Conservation (phyloP, 2,329 filamentous ascomycete genomes). For the Paecilomyces sp. region DNA sequence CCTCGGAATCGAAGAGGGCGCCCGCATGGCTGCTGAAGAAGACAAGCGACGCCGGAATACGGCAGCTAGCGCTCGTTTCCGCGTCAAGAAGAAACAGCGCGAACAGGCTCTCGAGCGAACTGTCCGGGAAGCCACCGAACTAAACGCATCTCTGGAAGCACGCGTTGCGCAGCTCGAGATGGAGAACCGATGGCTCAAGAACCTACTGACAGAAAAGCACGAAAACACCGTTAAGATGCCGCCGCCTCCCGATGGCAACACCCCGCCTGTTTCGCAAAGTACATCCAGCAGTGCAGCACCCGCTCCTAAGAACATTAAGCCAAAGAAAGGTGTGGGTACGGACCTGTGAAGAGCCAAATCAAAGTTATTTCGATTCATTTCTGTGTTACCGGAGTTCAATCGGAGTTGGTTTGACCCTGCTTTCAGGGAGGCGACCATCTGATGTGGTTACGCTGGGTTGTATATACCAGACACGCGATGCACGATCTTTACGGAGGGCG, state of each 20-base stretch:
- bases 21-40: conserved; percentile 73
- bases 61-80: conserved; percentile 82
- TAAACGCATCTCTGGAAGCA: conserved; percentile 66
- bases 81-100: conserved; percentile 92
- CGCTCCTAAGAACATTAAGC: conserved; percentile 1
- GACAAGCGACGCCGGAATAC: conserved; percentile 88
- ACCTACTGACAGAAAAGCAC: conserved; percentile 75
- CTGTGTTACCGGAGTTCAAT: background rate
- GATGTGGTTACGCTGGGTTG: background rate
- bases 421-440: background rate
- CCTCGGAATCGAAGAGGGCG: conserved; percentile 39
- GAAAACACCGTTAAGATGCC: conserved; percentile 11
- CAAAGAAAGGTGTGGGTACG: background rate
- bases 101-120: conserved; percentile 77
- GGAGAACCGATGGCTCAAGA: conserved; percentile 76
- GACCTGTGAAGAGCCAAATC: background rate
- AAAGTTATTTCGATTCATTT: background rate
- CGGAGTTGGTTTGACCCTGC: background rate
- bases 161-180: conserved; percentile 69
- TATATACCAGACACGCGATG: background rate
- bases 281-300: background rate
- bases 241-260: background rate
- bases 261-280: background rate
- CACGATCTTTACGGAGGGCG: background rate
- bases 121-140: conserved; percentile 75